Base-by-base conservation (phyloP, 352 stramenopile species). In the Pythium vanterpoolii region DNA sequence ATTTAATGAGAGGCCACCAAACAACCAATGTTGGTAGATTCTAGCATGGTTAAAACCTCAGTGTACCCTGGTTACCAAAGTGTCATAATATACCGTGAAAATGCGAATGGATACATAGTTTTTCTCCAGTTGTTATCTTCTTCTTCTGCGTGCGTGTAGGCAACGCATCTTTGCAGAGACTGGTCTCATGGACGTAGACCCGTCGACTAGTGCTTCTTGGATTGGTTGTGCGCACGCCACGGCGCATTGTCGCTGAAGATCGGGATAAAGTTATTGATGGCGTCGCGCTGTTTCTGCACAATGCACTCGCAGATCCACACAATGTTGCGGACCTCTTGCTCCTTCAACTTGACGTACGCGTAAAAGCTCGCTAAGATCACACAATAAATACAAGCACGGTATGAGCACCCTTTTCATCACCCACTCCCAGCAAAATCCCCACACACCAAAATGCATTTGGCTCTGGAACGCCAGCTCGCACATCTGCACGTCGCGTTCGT, bases 261-360 rank as follows among this genome's bases (percentile, higher is more conserved):
- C 57, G 95, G 96, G 48, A 99, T 98, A 77, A 99, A 99, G 81
- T 99, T 98, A 79, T 98, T 92, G 76, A 99, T 99, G 59, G 98
- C 93, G 63, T 99, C 97, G 68, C 98, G 97, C 82, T 99, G 96
- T 66, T 98, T 94, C 79, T 99, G 97, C 44, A 99, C 85, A 66
- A 99, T 99, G 74, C 97, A 99, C 76, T 99, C 97, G 62, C 83
- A 97, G 78, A 99, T 98, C 97, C 97, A 99, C 52, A 99, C 96
- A 56, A 99, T 87, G 79, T 99, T 99, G 65, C 97, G 91, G 66
- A 99, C 98, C 71, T 99, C 97, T 81, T 99, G 96, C 76, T 99
- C 96, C 91, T 99, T 99, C 56, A 99, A 85, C 85, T 99, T 99
- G 39, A 99, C 92, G 77, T 99, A 99, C 45, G 96, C 95, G 82